Evolutionary conservation across 805 yeast genomes (phyloP), one percentile per base, ranked within the genome.

Genomic region (Lachancea meyersii): DNA sequence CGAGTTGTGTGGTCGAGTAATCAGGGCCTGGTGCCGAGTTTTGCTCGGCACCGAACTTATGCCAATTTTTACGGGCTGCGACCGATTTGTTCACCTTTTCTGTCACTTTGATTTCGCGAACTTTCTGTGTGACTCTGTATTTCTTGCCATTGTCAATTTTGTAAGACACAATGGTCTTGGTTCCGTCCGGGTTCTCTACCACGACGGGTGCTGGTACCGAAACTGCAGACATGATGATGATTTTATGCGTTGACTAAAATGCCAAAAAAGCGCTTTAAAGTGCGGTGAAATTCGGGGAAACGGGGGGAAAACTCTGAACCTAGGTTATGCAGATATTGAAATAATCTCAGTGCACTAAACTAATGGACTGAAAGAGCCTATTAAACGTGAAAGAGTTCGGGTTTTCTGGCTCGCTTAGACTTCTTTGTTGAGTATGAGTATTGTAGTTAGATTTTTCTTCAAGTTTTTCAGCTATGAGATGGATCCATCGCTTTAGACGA

Each of bases 1-100:
- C 96, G 43, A 86, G 72, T 58, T 84, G 87, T 11, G 97, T 89
- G 40, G 96, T 87, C 57, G 83, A 77, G 45, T 80, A 73, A 67
- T 87, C 93, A 43, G 96, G 96, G 3, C 97, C 97, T 19, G 88
- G 77, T 2, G 84, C 76, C 21, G 79, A 71, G 48, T 71, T 73
- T 54, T 70, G 75, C 60, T 89, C 97, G 43, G 73, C 79, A 44
- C 97, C 98, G 64, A 80, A 93, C 65, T 86, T 86, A 48, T 69
- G 63, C 97, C 97, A 93, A 52, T 77, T 77, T 64, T 81, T 82
- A 67, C 97, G 84, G 45, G 71, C 74, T n/a, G 96, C 97, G 47
- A 91, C 86, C 33, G 75, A 72, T 38, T 85, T 88, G 63, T 86
- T 86, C 32, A 88, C 96, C 49, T 73, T 77, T 64, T 86, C 96